These are phyloP conservation scores for Carpinus fangiana DNA, from an alignment of 306 rosid species.

Conservation along the genomic window DNA sequence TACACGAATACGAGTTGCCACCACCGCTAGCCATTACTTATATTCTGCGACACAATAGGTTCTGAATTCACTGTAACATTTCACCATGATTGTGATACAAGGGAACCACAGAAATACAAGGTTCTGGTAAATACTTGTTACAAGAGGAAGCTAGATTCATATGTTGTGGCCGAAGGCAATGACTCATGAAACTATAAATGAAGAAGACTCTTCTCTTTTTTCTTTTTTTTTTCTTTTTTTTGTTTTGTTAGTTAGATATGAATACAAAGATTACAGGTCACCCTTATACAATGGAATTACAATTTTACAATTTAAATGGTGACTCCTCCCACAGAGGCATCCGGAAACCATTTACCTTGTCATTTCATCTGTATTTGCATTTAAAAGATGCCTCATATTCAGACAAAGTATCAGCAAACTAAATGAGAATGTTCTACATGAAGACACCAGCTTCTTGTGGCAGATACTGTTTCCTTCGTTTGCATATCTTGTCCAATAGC, in stretches of 20 bases:
- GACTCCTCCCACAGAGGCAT: background rate
- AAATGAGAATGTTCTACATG: background rate
- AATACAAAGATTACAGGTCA: background rate
- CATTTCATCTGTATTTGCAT: background rate
- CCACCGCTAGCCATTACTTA: no score
- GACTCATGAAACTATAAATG: background rate
- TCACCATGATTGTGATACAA: background rate
- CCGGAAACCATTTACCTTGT: background rate
- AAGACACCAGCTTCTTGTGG: slow-evolving; percentile 13
- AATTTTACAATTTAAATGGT: background rate
- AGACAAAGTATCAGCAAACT: background rate
- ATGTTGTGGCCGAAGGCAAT: background rate
- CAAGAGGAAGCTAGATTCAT: background rate
- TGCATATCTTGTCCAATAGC: slow-evolving; percentile 8
- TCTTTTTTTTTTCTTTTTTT: background rate
- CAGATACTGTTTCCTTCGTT: slow-evolving; percentile 18
- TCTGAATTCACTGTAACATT: background rate
- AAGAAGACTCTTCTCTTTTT: background rate
- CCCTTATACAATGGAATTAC: background rate
- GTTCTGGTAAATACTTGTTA: background rate
- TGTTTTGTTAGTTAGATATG: no score
- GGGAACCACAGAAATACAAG: no score
- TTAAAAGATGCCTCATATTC: background rate
- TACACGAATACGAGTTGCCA: no score
- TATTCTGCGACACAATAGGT: background rate